Evolutionary conservation across 495 filamentous ascomycete species (phyloP).

Genomic region (Neurospora hispaniola): DNA sequence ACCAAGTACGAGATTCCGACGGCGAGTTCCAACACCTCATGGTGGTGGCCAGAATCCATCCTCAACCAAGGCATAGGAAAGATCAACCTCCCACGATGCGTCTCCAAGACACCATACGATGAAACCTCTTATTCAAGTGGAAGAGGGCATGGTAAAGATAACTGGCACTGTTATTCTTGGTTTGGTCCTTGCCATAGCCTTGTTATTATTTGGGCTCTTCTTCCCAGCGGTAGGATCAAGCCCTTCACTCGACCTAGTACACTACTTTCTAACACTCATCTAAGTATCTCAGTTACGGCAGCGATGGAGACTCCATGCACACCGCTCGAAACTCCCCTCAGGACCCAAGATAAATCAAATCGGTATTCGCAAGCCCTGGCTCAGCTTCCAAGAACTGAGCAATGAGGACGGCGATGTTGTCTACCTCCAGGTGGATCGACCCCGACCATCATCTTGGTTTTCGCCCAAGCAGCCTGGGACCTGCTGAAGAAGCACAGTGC

Average conservation of each 20-base stretch:
- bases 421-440: too few species aligned
- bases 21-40: not conserved
- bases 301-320: constrained; percentile 21
- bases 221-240: not conserved
- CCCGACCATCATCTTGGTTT: too few species aligned
- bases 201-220: not conserved
- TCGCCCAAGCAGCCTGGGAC: too few species aligned
- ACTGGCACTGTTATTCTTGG: not conserved
- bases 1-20: not conserved
- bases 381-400: too few species aligned
- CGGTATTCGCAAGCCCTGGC: too few species aligned
- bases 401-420: too few species aligned
- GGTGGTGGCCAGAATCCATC: not conserved
- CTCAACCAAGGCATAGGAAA: not conserved
- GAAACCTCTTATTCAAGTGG: not conserved
- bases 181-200: not conserved
- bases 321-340: too few species aligned
- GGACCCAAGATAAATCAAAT: too few species aligned
- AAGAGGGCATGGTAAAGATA: not conserved
- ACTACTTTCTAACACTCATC: not conserved
- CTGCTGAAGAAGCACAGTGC: too few species aligned
- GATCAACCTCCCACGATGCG: not conserved
- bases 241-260: not conserved
- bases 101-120: not conserved
- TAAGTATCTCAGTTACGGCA: constrained; percentile 10